Conservation (phyloP, 352 stramenopile genomes). For the Peronospora belbahrii region DNA sequence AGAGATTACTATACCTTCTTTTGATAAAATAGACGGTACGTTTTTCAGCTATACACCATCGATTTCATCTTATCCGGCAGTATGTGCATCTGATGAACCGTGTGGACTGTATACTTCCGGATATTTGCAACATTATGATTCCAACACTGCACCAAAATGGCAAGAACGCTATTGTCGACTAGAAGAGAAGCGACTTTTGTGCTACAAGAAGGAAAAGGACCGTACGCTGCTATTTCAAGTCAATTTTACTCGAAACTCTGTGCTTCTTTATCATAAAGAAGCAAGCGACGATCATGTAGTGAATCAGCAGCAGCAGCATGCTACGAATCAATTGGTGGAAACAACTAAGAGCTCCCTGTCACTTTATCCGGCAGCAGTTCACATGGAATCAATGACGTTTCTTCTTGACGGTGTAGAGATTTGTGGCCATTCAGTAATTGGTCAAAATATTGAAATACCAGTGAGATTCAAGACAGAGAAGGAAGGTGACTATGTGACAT, state of each 20-base stretch:
- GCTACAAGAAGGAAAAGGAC: slow-evolving; percentile 46
- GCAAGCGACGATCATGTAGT: too few relatives aligned
- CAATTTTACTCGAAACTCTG: too few relatives aligned
- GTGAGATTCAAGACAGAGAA: slow-evolving; percentile 47
- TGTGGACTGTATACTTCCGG: slow-evolving; percentile 49
- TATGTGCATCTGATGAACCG: too few relatives aligned
- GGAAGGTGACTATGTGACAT: slow-evolving; percentile 33
- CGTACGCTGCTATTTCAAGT: slow-evolving; percentile 52
- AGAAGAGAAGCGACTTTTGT: slow-evolving; percentile 54
- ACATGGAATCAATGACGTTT: slow-evolving; percentile 28
- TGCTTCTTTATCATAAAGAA: too few relatives aligned
- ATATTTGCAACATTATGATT: slow-evolving; percentile 49
- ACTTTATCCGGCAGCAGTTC: background rate
- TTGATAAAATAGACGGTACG: slow-evolving; percentile 3
- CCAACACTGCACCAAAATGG: slow-evolving; percentile 48
- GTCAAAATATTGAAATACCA: slow-evolving; percentile 35
- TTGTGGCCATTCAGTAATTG: slow-evolving; percentile 25
- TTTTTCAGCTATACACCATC: background rate
- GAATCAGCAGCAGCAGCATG: too few relatives aligned
- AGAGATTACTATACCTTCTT: slow-evolving; percentile 4
- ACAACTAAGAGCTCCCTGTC: too few relatives aligned
- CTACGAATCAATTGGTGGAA: too few relatives aligned
- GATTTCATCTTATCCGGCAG: slow-evolving; percentile 34
- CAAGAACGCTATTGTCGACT: slow-evolving; percentile 69
- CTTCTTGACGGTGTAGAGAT: slow-evolving; percentile 48